These are phyloP conservation scores for Aureobasidium subglaciale DNA, from an alignment of 2,329 filamentous ascomycete genomes.

Conservation along the genomic window DNA sequence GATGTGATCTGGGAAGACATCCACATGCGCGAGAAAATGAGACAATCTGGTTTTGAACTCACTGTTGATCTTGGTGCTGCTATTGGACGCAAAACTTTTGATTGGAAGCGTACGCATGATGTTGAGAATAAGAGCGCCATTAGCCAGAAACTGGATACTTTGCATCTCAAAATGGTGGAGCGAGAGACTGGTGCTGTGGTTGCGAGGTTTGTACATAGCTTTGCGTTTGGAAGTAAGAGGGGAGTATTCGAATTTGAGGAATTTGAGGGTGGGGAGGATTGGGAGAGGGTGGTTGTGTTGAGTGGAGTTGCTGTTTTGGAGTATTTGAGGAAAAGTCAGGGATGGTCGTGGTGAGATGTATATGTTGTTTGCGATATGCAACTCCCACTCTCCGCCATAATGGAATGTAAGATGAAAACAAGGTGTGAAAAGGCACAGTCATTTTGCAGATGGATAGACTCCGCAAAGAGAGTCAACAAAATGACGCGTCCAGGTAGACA, in stretches of 20 bases:
- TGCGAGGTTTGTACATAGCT: neutral
- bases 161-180: constrained; percentile 3
- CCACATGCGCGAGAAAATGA: neutral
- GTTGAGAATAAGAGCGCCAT: neutral
- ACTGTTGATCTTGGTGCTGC: neutral
- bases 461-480: too few species aligned
- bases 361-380: too few species aligned
- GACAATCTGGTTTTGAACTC: neutral
- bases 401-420: too few species aligned
- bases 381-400: too few species aligned
- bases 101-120: constrained; percentile 1
- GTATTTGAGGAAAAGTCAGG: constrained; percentile 1
- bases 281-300: neutral
- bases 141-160: neutral
- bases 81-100: neutral
- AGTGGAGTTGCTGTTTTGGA: neutral
- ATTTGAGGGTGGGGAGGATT: neutral
- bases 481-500: too few species aligned
- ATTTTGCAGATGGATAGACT: too few species aligned
- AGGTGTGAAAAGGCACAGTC: too few species aligned
- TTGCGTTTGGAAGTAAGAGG: neutral
- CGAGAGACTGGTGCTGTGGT: neutral
- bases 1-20: neutral
- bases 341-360: constrained; percentile 1
- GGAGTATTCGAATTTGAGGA: neutral